Conservation (phyloP, 2,329 filamentous ascomycete genomes). For the Ploettnerulaceae sp. region DNA sequence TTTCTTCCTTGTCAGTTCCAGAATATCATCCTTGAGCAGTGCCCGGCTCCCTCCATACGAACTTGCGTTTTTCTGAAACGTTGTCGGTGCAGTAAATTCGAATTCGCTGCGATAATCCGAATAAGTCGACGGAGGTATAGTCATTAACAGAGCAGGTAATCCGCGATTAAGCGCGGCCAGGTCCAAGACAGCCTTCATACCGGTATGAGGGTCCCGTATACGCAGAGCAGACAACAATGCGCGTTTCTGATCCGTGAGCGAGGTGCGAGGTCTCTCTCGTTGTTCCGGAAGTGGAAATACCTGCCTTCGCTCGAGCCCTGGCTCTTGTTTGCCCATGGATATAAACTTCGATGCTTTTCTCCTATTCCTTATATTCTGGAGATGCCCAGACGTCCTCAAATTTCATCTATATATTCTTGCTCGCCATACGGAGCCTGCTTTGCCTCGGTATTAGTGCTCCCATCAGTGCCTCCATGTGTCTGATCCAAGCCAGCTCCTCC, state of each 20-base stretch:
- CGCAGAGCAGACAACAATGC: not conserved
- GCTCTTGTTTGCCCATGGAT: not conserved
- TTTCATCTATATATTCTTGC: not conserved
- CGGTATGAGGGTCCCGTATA: not conserved
- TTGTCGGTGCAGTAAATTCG: slow-evolving; percentile 14
- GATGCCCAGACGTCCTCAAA: not conserved
- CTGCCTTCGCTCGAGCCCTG: not conserved
- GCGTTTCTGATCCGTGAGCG: not conserved
- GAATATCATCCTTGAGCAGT: slow-evolving; percentile 9
- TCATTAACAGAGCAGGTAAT: not conserved
- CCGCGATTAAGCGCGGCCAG: not conserved
- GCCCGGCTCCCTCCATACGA: slow-evolving; percentile 19
- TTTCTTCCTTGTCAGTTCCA: slow-evolving; percentile 1
- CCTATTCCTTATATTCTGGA: not conserved
- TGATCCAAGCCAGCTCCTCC: no score
- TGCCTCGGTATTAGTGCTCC: not conserved
- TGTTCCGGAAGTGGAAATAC: not conserved
- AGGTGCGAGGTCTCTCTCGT: not conserved
- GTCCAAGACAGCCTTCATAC: not conserved
- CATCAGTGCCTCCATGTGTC: no score
- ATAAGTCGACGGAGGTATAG: slow-evolving; percentile 51
- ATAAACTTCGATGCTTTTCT: not conserved
- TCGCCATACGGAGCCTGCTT: not conserved
- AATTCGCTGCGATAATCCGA: no score
- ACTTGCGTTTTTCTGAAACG: slow-evolving; percentile 17